Evolutionary conservation across 176 grass and related monocot species (phyloP).

Genomic region (Phoenix dactylifera): DNA sequence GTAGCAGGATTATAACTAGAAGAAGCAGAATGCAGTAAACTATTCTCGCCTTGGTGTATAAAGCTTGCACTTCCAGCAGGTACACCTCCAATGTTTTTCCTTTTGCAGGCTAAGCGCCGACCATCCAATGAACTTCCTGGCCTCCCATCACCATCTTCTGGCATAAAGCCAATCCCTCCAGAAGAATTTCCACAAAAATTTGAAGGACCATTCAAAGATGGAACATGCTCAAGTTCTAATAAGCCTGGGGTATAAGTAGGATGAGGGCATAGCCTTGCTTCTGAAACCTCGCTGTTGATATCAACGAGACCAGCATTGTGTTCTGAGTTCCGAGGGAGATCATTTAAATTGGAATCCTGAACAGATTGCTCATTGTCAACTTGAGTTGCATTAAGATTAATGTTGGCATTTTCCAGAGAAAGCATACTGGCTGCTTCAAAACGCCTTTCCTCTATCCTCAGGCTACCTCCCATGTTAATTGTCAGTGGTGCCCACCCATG

Average conservation of each 20-base stretch:
- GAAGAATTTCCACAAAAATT: constrained; percentile 31
- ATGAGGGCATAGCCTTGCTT: constrained; percentile 28
- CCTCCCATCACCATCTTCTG: constrained; percentile 38
- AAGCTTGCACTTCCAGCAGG: constrained; percentile 39
- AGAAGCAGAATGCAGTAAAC: constrained; percentile 36
- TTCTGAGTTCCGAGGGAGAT: constrained; percentile 16
- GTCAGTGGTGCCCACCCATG: constrained; percentile 10
- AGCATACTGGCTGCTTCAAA: constrained; percentile 25
- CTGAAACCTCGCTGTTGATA: constrained; percentile 18
- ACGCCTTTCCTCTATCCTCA: constrained; percentile 43
- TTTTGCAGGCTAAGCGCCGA: constrained; percentile 58
- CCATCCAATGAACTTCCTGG: constrained; percentile 48
- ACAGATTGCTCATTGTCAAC: constrained; percentile 12
- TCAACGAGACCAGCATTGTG: constrained; percentile 9
- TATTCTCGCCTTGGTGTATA: constrained; percentile 31
- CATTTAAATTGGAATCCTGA: constrained; percentile 33
- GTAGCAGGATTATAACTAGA: constrained; percentile 31
- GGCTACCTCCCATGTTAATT: constrained; percentile 21
- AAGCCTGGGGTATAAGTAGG: constrained; percentile 32
- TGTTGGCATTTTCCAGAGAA: constrained; percentile 36
- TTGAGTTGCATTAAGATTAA: constrained; percentile 27
- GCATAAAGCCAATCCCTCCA: constrained; percentile 32
- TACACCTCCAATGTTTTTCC: constrained; percentile 60
- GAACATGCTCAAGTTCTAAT: constrained; percentile 27
- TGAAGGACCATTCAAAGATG: constrained; percentile 27